phyloP scores from a whole-genome alignment of 164 flowering plant genomes.

The Berberis vulgaris region DNA sequence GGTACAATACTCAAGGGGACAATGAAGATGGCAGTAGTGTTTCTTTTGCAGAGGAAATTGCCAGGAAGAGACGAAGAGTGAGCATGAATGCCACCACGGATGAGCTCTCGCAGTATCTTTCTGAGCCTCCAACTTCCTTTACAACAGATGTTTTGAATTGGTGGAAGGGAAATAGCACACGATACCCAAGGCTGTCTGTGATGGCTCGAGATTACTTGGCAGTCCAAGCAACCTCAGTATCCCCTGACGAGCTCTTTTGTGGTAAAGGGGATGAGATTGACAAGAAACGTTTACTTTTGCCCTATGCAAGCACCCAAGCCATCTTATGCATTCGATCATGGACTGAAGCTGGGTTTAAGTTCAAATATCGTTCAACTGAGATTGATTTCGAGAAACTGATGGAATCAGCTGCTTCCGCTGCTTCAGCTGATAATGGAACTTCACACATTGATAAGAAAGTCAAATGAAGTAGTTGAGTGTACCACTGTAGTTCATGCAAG shows the following conservation, averaged over 20 bases:
- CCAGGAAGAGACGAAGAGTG: constrained; percentile 76
- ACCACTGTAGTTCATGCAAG: too few species aligned
- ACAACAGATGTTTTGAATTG: constrained; percentile 82
- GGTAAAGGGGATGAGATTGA: constrained; percentile 66
- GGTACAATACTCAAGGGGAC: constrained; percentile 37
- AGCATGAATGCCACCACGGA: constrained; percentile 59
- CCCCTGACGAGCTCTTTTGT: constrained; percentile 70
- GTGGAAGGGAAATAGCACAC: constrained; percentile 83
- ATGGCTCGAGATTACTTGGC: constrained; percentile 94
- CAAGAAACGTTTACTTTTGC: constrained; percentile 46
- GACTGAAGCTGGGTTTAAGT: constrained; percentile 43
- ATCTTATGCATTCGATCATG: constrained; percentile 61
- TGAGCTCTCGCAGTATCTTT: constrained; percentile 79
- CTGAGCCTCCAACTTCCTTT: constrained; percentile 78
- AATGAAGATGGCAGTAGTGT: constrained; percentile 53
- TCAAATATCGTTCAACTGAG: constrained; percentile 47
- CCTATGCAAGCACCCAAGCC: constrained; percentile 40
- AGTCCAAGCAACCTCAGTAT: constrained; percentile 65
- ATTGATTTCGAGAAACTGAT: constrained; percentile 55
- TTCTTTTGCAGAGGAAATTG: constrained; percentile 95
- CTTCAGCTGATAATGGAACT: constrained; percentile 24
- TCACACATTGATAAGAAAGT: constrained; percentile 10
- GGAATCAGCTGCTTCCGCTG: constrained; percentile 35
- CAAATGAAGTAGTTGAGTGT: background rate
- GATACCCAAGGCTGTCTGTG: constrained; percentile 74